Percentiles rank a stretch among this genome's conserved stretches.
Evolutionary conservation across 1,139 yeast genomes (phyloP).

Genomic region (Insectozyma bohioensis): DNA sequence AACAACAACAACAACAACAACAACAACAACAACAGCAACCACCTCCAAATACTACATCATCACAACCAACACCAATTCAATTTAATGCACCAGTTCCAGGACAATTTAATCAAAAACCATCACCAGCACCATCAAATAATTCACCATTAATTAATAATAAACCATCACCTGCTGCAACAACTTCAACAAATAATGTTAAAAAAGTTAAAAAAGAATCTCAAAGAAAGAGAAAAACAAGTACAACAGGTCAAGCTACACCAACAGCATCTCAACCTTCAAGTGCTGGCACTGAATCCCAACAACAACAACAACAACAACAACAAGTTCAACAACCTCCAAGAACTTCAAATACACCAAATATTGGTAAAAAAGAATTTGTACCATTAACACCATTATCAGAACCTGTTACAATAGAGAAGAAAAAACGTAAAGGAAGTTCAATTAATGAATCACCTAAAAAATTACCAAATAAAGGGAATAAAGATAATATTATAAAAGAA

Average conservation of each 20-base stretch:
- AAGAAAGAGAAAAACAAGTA: constrained; percentile 33
- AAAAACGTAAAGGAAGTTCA: constrained; percentile 25
- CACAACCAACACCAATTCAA: constrained; percentile 17
- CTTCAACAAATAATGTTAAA: constrained; percentile 19
- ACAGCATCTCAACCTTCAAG: constrained; percentile 12
- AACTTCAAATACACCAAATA: constrained; percentile 25
- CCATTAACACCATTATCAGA: constrained; percentile 49
- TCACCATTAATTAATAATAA: constrained; percentile 37
- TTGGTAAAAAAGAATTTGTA: constrained; percentile 35
- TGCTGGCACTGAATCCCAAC: constrained; percentile 18
- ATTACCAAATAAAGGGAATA: constrained; percentile 20
- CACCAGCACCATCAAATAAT: constrained; percentile 28
- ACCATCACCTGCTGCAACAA: constrained; percentile 36
- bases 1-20: constrained; percentile 13
- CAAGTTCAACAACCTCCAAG: constrained; percentile 4
- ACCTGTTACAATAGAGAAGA: constrained; percentile 26
- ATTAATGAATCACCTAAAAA: constrained; percentile 38
- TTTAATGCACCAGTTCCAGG: constrained; percentile 15
- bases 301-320: constrained; percentile 10
- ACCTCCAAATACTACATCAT: constrained; percentile 11
- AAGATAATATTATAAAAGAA: constrained; percentile 24
- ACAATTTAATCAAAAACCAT: constrained; percentile 19
- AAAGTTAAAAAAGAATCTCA: constrained; percentile 29
- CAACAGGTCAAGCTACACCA: constrained; percentile 15
- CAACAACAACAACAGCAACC: constrained; percentile 17